Conservation (phyloP, 2,329 filamentous ascomycete genomes). For the Pseudogymnoascus verrucosus region DNA sequence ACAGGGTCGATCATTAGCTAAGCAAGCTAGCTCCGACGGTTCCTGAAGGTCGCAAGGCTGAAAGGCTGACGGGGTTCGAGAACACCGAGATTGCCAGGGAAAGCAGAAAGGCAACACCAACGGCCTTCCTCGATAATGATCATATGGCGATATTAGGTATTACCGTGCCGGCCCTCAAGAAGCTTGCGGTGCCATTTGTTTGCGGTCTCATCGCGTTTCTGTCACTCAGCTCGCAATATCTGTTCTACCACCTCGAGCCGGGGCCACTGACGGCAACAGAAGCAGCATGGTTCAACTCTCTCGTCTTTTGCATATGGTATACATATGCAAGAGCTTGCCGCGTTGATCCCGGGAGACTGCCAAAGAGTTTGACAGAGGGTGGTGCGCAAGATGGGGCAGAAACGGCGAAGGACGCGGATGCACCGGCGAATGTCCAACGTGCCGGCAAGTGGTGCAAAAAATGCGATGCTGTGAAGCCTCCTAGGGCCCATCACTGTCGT, state of each 20-base stretch:
- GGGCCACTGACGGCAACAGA: slow-evolving; percentile 52
- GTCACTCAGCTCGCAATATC: slow-evolving; percentile 62
- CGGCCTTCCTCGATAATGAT: background rate
- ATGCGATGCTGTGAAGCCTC: slow-evolving; percentile 66
- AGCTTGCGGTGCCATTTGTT: slow-evolving; percentile 61
- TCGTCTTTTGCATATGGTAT: slow-evolving; percentile 57
- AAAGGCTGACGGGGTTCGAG: background rate
- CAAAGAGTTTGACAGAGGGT: slow-evolving; percentile 22
- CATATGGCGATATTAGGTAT: background rate
- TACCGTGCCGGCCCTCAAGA: slow-evolving; percentile 25
- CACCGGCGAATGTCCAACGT: slow-evolving; percentile 16
- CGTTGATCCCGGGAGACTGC: slow-evolving; percentile 49
- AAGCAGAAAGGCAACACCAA: background rate
- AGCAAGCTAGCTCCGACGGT: background rate
- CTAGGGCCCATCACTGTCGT: slow-evolving; percentile 73
- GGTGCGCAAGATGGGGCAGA: slow-evolving; percentile 20
- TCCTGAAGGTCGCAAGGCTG: slow-evolving; percentile 1
- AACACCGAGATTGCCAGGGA: background rate
- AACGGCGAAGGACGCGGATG: slow-evolving; percentile 24
- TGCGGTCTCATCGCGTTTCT: slow-evolving; percentile 60
- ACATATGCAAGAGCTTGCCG: slow-evolving; percentile 58
- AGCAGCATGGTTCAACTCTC: slow-evolving; percentile 55
- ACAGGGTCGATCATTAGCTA: background rate
- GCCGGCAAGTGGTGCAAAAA: slow-evolving; percentile 62
- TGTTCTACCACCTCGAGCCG: slow-evolving; percentile 56